phyloP scores from a whole-genome alignment of 768 basidiomycete species.

The Leucogyrophana mollusca region DNA sequence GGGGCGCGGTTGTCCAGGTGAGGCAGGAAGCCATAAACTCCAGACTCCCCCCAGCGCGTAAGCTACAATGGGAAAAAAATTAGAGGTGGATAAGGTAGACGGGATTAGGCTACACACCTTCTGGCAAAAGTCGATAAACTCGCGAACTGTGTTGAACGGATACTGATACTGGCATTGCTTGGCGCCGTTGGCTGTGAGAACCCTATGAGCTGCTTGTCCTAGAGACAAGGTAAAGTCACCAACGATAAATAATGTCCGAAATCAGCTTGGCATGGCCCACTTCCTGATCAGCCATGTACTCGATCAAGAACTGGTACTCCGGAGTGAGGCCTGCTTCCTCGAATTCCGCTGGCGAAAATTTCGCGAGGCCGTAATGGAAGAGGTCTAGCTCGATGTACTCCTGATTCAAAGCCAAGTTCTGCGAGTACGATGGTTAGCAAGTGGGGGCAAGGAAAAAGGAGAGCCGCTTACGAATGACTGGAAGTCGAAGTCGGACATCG shows the following conservation, averaged over 20 bases:
- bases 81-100: not conserved
- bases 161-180: constrained; percentile 58
- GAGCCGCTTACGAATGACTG: constrained; percentile 40
- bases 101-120: constrained; percentile 27
- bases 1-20: constrained; percentile 57
- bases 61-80: constrained; percentile 22
- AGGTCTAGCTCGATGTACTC: constrained; percentile 63
- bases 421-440: not conserved
- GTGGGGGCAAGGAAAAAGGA: not conserved
- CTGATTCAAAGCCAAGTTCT: constrained; percentile 61
- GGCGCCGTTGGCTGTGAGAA: constrained; percentile 39
- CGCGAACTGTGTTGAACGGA: constrained; percentile 53
- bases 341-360: constrained; percentile 57
- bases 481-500: constrained; percentile 46
- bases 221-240: constrained; percentile 2
- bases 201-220: not conserved
- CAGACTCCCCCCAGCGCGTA: constrained; percentile 55
- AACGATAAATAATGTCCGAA: constrained; percentile 47
- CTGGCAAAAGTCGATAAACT: constrained; percentile 61
- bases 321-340: constrained; percentile 50
- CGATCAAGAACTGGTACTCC: constrained; percentile 53
- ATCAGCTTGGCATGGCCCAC: constrained; percentile 58
- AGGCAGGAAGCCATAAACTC: constrained; percentile 63
- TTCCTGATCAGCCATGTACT: constrained; percentile 66
- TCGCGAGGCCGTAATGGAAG: constrained; percentile 53